phyloP scores from a whole-genome alignment of 139 green algal species.

The Chlorella sorokiniana region DNA sequence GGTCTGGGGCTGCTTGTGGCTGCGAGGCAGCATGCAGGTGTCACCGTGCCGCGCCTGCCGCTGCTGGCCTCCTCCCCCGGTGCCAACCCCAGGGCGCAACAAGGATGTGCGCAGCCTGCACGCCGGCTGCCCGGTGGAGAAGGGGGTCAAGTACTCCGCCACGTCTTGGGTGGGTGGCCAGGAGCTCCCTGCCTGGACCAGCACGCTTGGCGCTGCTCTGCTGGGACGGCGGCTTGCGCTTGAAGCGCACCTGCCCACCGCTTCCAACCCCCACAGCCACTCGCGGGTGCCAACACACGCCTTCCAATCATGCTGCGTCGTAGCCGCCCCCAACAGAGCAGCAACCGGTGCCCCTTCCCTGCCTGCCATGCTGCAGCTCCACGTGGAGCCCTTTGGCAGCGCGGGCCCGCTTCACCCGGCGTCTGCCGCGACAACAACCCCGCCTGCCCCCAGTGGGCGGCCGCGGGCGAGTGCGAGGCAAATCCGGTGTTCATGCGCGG shows the following conservation, averaged over 20 bases:
- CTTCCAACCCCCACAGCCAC: too few relatives aligned
- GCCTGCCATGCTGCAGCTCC: not conserved
- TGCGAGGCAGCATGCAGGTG: too few relatives aligned
- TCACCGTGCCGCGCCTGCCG: too few relatives aligned
- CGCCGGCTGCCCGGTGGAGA: constrained; percentile 42
- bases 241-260: too few relatives aligned
- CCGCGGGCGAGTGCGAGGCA: not conserved
- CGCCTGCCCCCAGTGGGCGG: constrained; percentile 9
- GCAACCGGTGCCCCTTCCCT: too few relatives aligned
- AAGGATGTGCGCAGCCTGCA: constrained; percentile 18
- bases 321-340: too few relatives aligned
- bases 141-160: constrained; percentile 36
- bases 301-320: too few relatives aligned
- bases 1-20: too few relatives aligned
- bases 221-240: too few relatives aligned
- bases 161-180: not conserved
- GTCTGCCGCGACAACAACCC: constrained; percentile 16
- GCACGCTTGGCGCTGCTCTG: too few relatives aligned
- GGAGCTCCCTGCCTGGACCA: not conserved
- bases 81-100: not conserved
- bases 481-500: constrained; percentile 18
- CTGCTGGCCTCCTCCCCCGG: too few relatives aligned
- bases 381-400: not conserved
- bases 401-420: not conserved
- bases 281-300: too few relatives aligned